phyloP scores from a whole-genome alignment of 164 flowering plant genomes.

The Berberis vulgaris region DNA sequence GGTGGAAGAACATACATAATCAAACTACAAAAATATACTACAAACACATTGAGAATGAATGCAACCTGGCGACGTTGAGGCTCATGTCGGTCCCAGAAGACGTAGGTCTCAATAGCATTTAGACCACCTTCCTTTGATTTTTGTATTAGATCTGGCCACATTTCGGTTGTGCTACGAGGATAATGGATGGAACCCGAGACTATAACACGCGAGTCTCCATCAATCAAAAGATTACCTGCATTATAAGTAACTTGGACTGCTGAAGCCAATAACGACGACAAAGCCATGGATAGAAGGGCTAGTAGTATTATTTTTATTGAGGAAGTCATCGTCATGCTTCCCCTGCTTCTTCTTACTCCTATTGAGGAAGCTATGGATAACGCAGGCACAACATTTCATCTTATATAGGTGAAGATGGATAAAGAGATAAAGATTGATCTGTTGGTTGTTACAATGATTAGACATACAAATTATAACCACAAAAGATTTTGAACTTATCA shows the following conservation, averaged over 20 bases:
- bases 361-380: too few species aligned
- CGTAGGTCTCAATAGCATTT: slow-evolving; percentile 27
- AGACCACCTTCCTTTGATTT: slow-evolving; percentile 29
- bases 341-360: too few species aligned
- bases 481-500: too few species aligned
- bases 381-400: too few species aligned
- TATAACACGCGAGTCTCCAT: not conserved
- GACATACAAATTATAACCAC: too few species aligned
- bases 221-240: not conserved
- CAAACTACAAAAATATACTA: not conserved
- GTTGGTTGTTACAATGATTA: too few species aligned
- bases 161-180: slow-evolving; percentile 9
- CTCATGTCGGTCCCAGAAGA: slow-evolving; percentile 33
- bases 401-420: too few species aligned
- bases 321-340: too few species aligned
- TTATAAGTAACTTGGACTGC: not conserved
- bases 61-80: slow-evolving; percentile 20
- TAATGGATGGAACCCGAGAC: slow-evolving; percentile 3
- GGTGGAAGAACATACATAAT: not conserved
- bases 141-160: slow-evolving; percentile 25
- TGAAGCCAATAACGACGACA: not conserved
- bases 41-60: not conserved
- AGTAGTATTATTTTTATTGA: too few species aligned
- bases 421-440: too few species aligned
- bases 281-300: too few species aligned